Base-by-base conservation (phyloP, 805 yeast genomes). In the Ogataea parapolymorpha region DNA sequence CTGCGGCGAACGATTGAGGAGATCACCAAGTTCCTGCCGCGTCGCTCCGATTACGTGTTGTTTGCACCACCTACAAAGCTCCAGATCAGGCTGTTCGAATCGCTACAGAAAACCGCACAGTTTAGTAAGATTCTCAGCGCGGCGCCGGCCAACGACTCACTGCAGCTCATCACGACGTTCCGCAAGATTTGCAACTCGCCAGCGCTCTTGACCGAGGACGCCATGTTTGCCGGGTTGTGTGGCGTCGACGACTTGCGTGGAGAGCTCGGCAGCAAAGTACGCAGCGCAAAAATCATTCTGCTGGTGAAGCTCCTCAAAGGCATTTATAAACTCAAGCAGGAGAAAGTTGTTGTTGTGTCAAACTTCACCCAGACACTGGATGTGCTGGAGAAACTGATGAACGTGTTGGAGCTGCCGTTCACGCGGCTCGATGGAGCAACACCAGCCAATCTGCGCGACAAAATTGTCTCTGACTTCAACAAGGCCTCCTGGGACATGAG, bases 281-380 rank as follows among this genome's bases (percentile, higher is more conserved):
- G 50, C 30, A 67, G 81, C 45, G 95, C 96, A 2, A 91, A 91
- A 56, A 65, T 89, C 18, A 65, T 67, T 31, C 68, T 83, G 0
- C 62, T 91, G 6, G 69, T 79, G 25, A 71, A 75, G 2, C 58
- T 90, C 8, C 49, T 93, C 4, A 58, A 67, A 2, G 74, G 74
- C 32, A 70, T 87, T 2, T 58, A 60, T 20, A 44, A 53, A 2
- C 49, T 55, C 3, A 52, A 61, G 1, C 65, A 70, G 6, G 97
- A 91, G 55, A 91, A 90, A 57, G 78, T 83, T 2, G 96, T 91
- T 1, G 62, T 91, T 18, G 85, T 90, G 1, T 89, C 96, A 0
- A 88, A 91, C 48, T 90, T 80, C 48, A 91, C 97, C 0, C 83
- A 85, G 53, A 88, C 96, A 0, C 68, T 91, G 25, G 95, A 91